Base-by-base conservation (phyloP, 2,329 filamentous ascomycete genomes). In the Colletotrichum cuscutae region DNA sequence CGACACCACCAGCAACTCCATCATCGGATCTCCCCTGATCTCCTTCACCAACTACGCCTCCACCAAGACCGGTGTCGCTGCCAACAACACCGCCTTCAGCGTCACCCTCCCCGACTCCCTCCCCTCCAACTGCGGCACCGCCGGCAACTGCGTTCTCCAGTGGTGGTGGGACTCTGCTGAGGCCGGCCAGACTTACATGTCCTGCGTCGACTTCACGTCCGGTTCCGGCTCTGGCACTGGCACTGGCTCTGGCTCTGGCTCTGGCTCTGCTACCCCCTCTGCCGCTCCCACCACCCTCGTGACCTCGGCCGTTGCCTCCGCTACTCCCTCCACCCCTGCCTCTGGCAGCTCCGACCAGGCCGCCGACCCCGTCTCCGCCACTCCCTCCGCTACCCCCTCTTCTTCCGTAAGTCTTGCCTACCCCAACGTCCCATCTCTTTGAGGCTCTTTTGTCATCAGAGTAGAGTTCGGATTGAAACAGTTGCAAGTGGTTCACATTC, bases 91-190 rank as follows among this genome's bases (percentile, higher is more conserved):
- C 54, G 82, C 82, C 72, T 91, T 91, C 81, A 84, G 82, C 75
- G 83, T 90, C 77, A 90, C 85, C 49, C 88, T 91, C 74, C 89
- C 89, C 1, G 76, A 77, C 54, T 82, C 85, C 74, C 80, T 89
- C 22, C 79, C 77, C 22, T 77, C 77, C 73, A 78, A 87, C 70
- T 91, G 89, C 79, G 79, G 84, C 54, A 84, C 80, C 22, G 84
- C 85, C 24, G 89, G 89, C 52, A 80, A 82, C 74, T 85, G 83
- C 65, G 79, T 88, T 5, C 83, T 92, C 59, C 90, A 92, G 80
- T 91, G 89, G 89, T 91, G 84, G 80, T 92, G 90, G 90, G 84
- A 90, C 75, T 89, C 89, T 2, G 78, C 80, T n/a, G 83, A 82
- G 73, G 86, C 89, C 74, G 77, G 87, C 72, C 90, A 92, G 85